phyloP scores from a whole-genome alignment of 2,329 filamentous ascomycete species.

The Podosphaera fusca region DNA sequence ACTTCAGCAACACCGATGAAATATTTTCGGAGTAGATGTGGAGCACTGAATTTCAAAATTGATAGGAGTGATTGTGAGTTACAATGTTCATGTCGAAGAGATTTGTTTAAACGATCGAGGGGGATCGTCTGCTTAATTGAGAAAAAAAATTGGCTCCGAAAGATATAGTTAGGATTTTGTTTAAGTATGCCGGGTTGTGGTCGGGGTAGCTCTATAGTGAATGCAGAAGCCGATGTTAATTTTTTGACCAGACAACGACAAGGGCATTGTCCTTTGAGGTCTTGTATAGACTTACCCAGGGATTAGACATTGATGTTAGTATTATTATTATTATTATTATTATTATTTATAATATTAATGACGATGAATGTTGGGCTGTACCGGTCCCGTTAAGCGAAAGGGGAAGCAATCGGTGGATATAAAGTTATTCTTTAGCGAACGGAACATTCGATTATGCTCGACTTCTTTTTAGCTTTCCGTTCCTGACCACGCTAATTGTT shows the following conservation, averaged over 20 bases:
- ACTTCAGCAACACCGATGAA: too few species aligned
- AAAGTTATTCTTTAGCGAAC: not conserved
- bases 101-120: not conserved
- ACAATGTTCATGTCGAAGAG: not conserved
- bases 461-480: not conserved
- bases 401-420: not conserved
- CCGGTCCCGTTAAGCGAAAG: not conserved
- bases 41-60: too few species aligned
- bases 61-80: too few species aligned
- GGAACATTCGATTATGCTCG: not conserved
- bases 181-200: not conserved
- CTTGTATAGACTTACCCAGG: not conserved
- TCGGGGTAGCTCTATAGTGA: not conserved
- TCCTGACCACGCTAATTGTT: not conserved
- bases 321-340: too few species aligned
- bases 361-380: too few species aligned
- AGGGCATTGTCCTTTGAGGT: not conserved
- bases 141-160: not conserved
- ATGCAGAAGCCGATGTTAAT: not conserved
- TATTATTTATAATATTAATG: too few species aligned
- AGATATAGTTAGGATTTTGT: not conserved
- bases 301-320: not conserved
- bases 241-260: not conserved
- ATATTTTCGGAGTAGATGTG: too few species aligned
- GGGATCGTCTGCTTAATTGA: not conserved